phyloP scores from a whole-genome alignment of 1,139 yeast genomes.

The Pichia sp. region DNA sequence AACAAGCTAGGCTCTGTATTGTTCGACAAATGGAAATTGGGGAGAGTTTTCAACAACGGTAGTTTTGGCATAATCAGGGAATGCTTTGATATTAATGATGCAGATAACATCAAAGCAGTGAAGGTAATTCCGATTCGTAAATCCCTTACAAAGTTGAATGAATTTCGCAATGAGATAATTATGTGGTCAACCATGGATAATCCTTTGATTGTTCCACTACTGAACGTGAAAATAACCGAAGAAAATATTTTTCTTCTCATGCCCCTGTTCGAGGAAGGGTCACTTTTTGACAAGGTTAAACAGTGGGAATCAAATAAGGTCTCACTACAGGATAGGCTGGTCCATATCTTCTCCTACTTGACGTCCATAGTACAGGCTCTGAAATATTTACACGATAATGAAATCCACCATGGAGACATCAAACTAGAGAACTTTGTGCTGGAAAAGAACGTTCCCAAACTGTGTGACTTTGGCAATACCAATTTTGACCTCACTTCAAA shows the following conservation, averaged over 20 bases:
- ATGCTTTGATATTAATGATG: conserved; percentile 23
- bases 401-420: conserved; percentile 82
- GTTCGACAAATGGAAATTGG: conserved; percentile 49
- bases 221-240: conserved; percentile 54
- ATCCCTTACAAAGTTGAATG: conserved; percentile 35
- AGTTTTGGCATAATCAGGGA: conserved; percentile 92
- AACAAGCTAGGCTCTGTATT: conserved; percentile 60
- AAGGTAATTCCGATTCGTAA: conserved; percentile 58
- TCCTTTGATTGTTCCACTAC: conserved; percentile 54
- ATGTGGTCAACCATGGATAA: conserved; percentile 71
- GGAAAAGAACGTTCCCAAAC: conserved; percentile 36
- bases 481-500: conserved; percentile 14
- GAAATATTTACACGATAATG: conserved; percentile 61
- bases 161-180: conserved; percentile 62
- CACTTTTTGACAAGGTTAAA: conserved; percentile 69
- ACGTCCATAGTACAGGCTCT: conserved; percentile 58
- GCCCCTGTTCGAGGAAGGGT: conserved; percentile 69
- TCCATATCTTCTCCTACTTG: conserved; percentile 31
- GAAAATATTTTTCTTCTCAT: conserved; percentile 68
- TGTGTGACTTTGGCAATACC: conserved; percentile 89
- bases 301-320: conserved; percentile 46
- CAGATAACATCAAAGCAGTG: conserved; percentile 48
- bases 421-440: conserved; percentile 80
- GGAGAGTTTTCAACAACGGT: conserved; percentile 81
- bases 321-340: conserved; percentile 26